A percentile compares a stretch with the other conserved stretches of the same genome.
Evolutionary conservation across 2,329 filamentous ascomycete species (phyloP).

Genomic region (Colletotrichum tamarilloi): DNA sequence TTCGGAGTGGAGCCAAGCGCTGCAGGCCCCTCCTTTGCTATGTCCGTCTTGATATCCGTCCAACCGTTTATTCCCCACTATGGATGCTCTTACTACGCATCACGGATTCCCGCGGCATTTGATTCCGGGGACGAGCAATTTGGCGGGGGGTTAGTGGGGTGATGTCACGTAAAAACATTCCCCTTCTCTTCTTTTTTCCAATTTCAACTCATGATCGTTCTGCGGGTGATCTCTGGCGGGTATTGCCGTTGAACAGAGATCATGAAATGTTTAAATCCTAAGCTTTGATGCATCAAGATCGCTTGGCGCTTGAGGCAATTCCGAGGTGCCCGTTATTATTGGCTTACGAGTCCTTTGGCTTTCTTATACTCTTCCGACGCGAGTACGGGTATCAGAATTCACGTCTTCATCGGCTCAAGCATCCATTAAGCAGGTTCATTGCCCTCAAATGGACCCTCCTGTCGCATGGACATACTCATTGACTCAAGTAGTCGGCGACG

Average conservation of each 20-base stretch:
- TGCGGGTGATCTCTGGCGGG: background rate
- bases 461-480: background rate
- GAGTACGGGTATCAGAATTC: too few species aligned
- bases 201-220: fast-evolving
- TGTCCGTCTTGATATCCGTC: background rate
- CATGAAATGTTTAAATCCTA: background rate
- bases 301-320: fast-evolving
- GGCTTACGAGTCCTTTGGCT: background rate
- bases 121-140: background rate
- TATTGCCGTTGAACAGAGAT: background rate
- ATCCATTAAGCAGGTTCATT: too few species aligned
- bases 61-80: background rate
- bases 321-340: background rate
- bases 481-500: background rate
- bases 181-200: background rate
- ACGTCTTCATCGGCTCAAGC: background rate
- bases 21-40: background rate
- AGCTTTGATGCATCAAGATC: background rate
- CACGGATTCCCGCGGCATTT: background rate
- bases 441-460: too few species aligned
- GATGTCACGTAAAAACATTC: background rate
- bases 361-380: too few species aligned
- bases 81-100: background rate
- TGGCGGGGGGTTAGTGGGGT: too few species aligned
- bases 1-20: conserved; percentile 16